Base-by-base conservation (phyloP, 2,329 filamentous ascomycete species). In the Verticillium zaregamsianum region DNA sequence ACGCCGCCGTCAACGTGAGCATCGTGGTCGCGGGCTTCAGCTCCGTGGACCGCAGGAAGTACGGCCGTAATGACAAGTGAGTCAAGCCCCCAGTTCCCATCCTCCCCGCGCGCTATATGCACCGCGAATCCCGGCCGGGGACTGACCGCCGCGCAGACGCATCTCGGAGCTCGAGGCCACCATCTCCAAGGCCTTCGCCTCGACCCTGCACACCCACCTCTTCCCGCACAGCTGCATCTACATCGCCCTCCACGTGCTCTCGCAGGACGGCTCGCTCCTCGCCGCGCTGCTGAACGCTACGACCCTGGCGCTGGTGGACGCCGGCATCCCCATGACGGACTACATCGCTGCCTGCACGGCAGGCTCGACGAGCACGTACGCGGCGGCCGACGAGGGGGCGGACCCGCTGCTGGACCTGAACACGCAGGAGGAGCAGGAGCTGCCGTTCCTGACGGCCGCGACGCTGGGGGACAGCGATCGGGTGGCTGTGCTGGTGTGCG, bases 271-370 rank as follows among this genome's bases (percentile, higher is more conserved):
- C 32, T 93, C 91, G 0, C 83, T 98, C 3, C 87, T 99, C 23
- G 93, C 94, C 0, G 90, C 93, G 0, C 92, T 94, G 55, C 82
- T 98, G 68, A 99, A 99, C 71, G 95, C 95, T 4, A 86, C 91
- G 0, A 97, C 94, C 0, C 86, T 99, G 14, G 95, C 95, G 0
- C 86, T 98, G 25, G 89, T 98, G 65, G 95, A 99, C 73, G 95
- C 95, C 0, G 95, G 95, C 59, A 90, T 99, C 23, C 95, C 95
- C 28, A 97, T 98, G 93, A 87, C 88, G 3, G 92, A 96, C 72
- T 96, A 97, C 72, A 85, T 98, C 3, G 88, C 89, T 25, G 92
- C 93, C 6, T 96, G 92, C 76, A 97, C 93, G 0, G 91, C 92
- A 0, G 95, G 93, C 4, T 91, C 89, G 15, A 92, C 90, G 0